Evolutionary conservation across 768 basidiomycete genomes (phyloP).

Genomic region (Tricholoma saponaceum): DNA sequence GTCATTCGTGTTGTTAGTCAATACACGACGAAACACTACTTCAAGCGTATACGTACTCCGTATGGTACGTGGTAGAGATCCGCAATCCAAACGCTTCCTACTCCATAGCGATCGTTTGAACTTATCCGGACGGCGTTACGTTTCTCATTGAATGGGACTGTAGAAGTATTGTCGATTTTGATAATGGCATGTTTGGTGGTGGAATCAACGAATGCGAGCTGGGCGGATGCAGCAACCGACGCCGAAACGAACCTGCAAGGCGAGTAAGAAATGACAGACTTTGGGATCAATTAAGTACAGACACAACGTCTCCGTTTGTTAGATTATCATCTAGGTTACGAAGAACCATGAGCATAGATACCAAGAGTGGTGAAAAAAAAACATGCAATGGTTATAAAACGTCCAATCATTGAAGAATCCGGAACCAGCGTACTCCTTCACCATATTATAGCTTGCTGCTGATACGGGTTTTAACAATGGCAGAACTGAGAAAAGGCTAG

Average conservation of each 20-base stretch:
- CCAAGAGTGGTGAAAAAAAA: neutral
- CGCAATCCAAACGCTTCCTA: conserved; percentile 63
- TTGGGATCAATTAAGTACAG: conserved; percentile 3
- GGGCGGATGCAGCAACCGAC: conserved; percentile 38
- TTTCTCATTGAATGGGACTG: conserved; percentile 48
- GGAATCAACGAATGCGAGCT: conserved; percentile 60
- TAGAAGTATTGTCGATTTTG: conserved; percentile 67
- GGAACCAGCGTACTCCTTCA: conserved; percentile 54
- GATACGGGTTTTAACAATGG: neutral
- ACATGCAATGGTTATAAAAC: conserved; percentile 57
- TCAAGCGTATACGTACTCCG: conserved; percentile 37
- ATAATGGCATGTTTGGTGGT: conserved; percentile 71
- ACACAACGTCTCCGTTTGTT: conserved; percentile 63
- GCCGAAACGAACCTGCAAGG: conserved; percentile 44
- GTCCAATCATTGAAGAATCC: conserved; percentile 66
- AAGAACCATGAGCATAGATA: neutral
- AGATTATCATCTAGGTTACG: conserved; percentile 54
- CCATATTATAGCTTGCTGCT: conserved; percentile 39
- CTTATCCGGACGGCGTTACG: conserved; percentile 67
- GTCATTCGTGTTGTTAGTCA: neutral
- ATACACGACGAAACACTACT: neutral
- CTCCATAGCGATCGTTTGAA: conserved; percentile 46
- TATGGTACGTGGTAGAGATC: conserved; percentile 65
- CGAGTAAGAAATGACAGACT: neutral
- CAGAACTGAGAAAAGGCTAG: neutral